Percentiles rank a stretch among this genome's conserved stretches.
Conservation (phyloP, 2,329 filamentous ascomycete genomes). For the Diaporthe citri region DNA sequence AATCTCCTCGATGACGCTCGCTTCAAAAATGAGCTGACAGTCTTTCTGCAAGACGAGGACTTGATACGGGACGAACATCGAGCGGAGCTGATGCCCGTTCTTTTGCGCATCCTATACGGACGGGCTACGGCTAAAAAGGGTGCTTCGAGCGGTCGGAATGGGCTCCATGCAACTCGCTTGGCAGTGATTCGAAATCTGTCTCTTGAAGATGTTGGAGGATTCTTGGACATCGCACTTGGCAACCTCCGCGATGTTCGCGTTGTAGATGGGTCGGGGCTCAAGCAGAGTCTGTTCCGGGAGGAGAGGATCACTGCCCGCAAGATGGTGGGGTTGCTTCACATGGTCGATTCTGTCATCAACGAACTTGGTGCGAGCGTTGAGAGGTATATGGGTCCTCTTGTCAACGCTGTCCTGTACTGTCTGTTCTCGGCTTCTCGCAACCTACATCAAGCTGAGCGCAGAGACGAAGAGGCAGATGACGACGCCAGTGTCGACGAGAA, state of each 20-base stretch:
- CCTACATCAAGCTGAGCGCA: slow-evolving; percentile 51
- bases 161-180: slow-evolving; percentile 84
- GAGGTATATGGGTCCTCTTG: slow-evolving; percentile 75
- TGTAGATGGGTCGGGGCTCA: slow-evolving; percentile 61
- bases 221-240: slow-evolving; percentile 85
- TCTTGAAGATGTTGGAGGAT: slow-evolving; percentile 80
- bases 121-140: slow-evolving; percentile 87
- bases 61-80: slow-evolving; percentile 81
- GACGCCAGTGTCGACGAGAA: slow-evolving; percentile 49
- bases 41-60: slow-evolving; percentile 83
- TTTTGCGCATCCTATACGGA: slow-evolving; percentile 90
- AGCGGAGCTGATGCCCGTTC: slow-evolving; percentile 81
- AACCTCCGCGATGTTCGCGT: slow-evolving; percentile 73
- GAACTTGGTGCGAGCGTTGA: slow-evolving; percentile 82
- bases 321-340: slow-evolving; percentile 91
- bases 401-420: slow-evolving; percentile 86
- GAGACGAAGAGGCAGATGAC: slow-evolving; percentile 54
- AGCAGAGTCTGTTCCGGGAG: slow-evolving; percentile 66
- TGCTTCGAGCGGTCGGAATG: slow-evolving; percentile 80
- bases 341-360: slow-evolving; percentile 88
- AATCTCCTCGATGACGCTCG: slow-evolving; percentile 90
- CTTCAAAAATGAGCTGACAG: slow-evolving; percentile 93
- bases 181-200: slow-evolving; percentile 84
- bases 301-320: slow-evolving; percentile 78
- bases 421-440: slow-evolving; percentile 75